These are phyloP conservation scores for Malus hybrid DNA, from an alignment of 331 rosid genomes.

Conservation along the genomic window DNA sequence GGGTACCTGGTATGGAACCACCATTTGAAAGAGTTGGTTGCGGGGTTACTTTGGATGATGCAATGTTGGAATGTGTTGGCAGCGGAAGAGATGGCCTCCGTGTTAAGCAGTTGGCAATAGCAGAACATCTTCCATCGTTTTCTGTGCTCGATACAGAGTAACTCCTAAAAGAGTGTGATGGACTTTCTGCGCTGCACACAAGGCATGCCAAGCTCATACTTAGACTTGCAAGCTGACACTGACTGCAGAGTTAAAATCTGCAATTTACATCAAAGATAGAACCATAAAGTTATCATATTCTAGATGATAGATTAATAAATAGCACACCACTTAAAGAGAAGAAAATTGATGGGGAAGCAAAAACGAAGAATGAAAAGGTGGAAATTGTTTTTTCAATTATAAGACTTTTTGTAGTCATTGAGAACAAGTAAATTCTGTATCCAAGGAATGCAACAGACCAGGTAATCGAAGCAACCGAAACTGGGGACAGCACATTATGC, in stretches of 20 bases:
- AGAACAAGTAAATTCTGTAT: background rate
- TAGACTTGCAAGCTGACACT: slow-evolving; percentile 18
- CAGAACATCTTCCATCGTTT: slow-evolving; percentile 74
- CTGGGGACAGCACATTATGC: background rate
- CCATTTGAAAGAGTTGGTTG: slow-evolving; percentile 47
- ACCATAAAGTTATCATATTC: background rate
- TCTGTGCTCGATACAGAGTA: slow-evolving; percentile 73
- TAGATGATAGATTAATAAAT: background rate
- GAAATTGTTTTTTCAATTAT: background rate
- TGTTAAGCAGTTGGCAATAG: slow-evolving; percentile 63
- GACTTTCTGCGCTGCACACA: slow-evolving; percentile 85
- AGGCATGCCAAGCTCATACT: slow-evolving; percentile 83
- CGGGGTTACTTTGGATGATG: slow-evolving; percentile 79
- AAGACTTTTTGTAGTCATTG: background rate
- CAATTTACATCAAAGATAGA: slow-evolving; percentile 2
- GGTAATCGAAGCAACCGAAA: background rate
- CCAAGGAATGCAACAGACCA: background rate
- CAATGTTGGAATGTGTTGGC: slow-evolving; percentile 26
- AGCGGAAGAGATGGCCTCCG: slow-evolving; percentile 49
- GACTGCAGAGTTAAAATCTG: slow-evolving; percentile 17
- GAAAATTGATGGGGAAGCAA: background rate
- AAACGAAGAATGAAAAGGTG: background rate
- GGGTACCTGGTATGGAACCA: slow-evolving; percentile 33
- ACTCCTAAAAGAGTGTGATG: slow-evolving; percentile 80
- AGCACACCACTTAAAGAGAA: background rate